Evolutionary conservation across 1,139 yeast species (phyloP), one percentile per base, ranked within the genome.

Genomic region (Candida sp.): DNA sequence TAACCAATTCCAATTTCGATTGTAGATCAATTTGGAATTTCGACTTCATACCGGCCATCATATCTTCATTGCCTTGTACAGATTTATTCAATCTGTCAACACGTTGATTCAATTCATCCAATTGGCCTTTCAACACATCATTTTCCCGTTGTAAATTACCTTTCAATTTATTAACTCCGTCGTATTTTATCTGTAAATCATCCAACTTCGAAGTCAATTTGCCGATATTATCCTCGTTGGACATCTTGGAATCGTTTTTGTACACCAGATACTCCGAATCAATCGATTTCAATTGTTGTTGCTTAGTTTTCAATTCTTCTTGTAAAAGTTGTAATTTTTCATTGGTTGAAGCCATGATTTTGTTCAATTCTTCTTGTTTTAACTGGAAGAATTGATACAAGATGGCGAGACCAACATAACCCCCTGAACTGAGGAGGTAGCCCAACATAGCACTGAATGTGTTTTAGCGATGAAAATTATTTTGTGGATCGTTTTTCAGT

Each of bases 1-100:
- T 53, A 35, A 64, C 46, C 33, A 49, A 54, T 47, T 70, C 73
- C 41, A 70, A 55, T 44, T 61, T 60, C 11, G 48, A 44, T 45
- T 65, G 68, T 48, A 66, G 57, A 38, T 61, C 60, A 50, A 58
- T 60, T 8, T 64, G 60, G 46, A 58, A 62, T 15, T 61, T 56
- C 36, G 53, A 48, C 35, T 58, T 61, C 35, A 58, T 39, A 32
- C 54, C 43, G n/a, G 45, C 48, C 4, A 37, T 29, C 11, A 23
- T n/a, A 8, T 45, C 40, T 35, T 35, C 32, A 22, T 36, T 15
- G 22, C 35, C 32, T 22, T 37, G 22, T 22, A 12, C 33, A 19
- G 38, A 30, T 38, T 44, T 30, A 4, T 19, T 9, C 22, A 34
- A 23, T 19, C 21, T 32, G 8, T 35, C 41, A 21, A 7, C 8